These are phyloP conservation scores for Lepidium aucheri DNA, from an alignment of 345 rosid species.

Conservation along the genomic window DNA sequence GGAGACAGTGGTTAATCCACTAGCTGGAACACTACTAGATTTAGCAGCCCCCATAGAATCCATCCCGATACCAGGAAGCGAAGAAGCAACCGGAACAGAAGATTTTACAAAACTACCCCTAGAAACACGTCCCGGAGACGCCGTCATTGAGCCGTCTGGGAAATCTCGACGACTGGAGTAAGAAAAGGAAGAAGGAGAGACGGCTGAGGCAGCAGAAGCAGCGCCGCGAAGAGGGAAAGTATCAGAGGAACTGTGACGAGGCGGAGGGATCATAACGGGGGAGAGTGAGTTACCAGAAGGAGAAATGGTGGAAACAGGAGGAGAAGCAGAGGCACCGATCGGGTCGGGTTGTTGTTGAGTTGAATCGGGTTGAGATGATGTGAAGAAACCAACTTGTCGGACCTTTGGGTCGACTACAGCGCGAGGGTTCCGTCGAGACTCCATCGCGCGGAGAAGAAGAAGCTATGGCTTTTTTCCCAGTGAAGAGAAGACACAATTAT, in stretches of 20 bases:
- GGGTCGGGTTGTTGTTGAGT: constrained; percentile 36
- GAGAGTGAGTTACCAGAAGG: constrained; percentile 65
- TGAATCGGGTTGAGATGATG: constrained; percentile 40
- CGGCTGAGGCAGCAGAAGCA: constrained; percentile 12
- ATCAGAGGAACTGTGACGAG: constrained; percentile 59
- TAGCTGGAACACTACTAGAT: constrained; percentile 63
- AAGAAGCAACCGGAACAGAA: constrained; percentile 24
- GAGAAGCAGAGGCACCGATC: constrained; percentile 20
- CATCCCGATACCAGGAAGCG: constrained; percentile 35
- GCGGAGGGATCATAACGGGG: constrained; percentile 91
- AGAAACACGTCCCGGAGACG: constrained; percentile 35
- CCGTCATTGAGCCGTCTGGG: constrained; percentile 29
- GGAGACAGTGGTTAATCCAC: constrained; percentile 61
- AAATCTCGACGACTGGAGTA: constrained; percentile 26
- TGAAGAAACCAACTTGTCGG: constrained; percentile 84
- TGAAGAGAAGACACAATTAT: neutral
- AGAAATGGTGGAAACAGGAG: constrained; percentile 34
- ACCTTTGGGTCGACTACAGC: constrained; percentile 75
- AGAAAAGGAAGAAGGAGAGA: constrained; percentile 37
- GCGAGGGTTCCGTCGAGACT: constrained; percentile 68
- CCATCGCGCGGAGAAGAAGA: constrained; percentile 34
- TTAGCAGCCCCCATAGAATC: constrained; percentile 29
- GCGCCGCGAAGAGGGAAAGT: constrained; percentile 25
- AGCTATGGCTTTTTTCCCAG: constrained; percentile 4
- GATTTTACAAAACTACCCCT: constrained; percentile 32